Evolutionary conservation across 441 rosid genomes (phyloP).

Genomic region (Aleurites moluccanus): DNA sequence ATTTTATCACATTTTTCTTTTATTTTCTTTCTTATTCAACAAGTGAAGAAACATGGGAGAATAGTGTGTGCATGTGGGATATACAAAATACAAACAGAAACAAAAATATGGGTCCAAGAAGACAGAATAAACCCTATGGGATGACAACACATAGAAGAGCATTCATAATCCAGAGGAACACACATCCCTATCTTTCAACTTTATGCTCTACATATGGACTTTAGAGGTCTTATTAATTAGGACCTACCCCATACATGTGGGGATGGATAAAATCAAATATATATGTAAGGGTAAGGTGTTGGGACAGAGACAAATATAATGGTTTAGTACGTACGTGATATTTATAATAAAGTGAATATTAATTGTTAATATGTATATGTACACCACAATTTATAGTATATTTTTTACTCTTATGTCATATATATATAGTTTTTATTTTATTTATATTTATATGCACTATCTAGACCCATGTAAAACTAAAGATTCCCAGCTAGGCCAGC

Average conservation of each 20-base stretch:
- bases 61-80: conserved; percentile 24
- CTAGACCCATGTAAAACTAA: too few relatives aligned
- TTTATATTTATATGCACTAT: too few relatives aligned
- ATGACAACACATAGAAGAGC: conserved; percentile 12
- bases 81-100: conserved; percentile 16
- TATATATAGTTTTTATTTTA: too few relatives aligned
- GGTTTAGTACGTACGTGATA: neutral
- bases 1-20: too few relatives aligned
- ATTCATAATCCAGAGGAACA: conserved; percentile 22
- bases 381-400: neutral
- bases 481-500: too few relatives aligned
- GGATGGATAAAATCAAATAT: too few relatives aligned
- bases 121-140: neutral
- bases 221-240: conserved; percentile 1
- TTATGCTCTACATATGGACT: neutral
- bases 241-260: neutral
- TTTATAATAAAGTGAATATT: neutral
- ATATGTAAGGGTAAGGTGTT: neutral
- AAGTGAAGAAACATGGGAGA: conserved; percentile 40
- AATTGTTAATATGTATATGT: neutral
- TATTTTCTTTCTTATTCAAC: too few relatives aligned
- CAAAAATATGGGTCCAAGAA: conserved; percentile 30
- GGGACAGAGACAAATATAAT: neutral
- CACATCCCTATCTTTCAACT: conserved; percentile 17
- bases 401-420: neutral